A percentile compares a stretch with the other conserved stretches of the same genome.
These are phyloP conservation scores for Backusella macrospora DNA, from an alignment of 192 early-diverging fungal species.

Conservation along the genomic window DNA sequence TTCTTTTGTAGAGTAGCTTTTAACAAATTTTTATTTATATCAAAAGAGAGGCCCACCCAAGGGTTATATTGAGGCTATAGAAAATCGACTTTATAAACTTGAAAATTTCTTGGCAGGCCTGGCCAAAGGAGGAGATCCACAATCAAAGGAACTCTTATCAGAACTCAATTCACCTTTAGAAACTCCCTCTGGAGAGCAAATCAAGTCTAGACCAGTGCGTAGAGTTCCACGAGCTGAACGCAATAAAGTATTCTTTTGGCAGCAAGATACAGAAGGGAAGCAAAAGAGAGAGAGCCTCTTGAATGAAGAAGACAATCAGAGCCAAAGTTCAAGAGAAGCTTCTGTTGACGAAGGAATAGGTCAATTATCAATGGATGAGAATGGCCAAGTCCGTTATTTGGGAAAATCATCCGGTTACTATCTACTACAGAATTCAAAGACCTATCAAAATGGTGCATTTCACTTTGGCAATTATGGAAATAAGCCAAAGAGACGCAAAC, in stretches of 20 bases:
- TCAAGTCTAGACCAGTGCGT: constrained; percentile 25
- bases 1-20: no score
- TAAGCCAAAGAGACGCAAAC: constrained; percentile 31
- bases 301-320: neutral
- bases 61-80: constrained; percentile 85
- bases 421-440: constrained; percentile 63
- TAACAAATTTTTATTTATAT: neutral
- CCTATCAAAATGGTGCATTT: constrained; percentile 50
- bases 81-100: constrained; percentile 69
- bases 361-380: constrained; percentile 67
- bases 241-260: constrained; percentile 28
- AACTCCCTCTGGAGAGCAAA: constrained; percentile 39
- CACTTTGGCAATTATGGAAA: constrained; percentile 26
- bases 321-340: neutral
- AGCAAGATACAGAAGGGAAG: constrained; percentile 16
- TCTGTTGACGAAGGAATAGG: constrained; percentile 52
- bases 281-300: constrained; percentile 2
- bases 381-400: constrained; percentile 70
- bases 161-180: constrained; percentile 44
- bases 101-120: constrained; percentile 69
- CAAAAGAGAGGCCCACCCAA: constrained; percentile 79
- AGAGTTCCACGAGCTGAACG: constrained; percentile 9
- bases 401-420: constrained; percentile 78
- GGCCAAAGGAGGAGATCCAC: constrained; percentile 50
- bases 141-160: constrained; percentile 30